Conservation (phyloP, 2,329 filamentous ascomycete species). For the Curvularia spicifera region DNA sequence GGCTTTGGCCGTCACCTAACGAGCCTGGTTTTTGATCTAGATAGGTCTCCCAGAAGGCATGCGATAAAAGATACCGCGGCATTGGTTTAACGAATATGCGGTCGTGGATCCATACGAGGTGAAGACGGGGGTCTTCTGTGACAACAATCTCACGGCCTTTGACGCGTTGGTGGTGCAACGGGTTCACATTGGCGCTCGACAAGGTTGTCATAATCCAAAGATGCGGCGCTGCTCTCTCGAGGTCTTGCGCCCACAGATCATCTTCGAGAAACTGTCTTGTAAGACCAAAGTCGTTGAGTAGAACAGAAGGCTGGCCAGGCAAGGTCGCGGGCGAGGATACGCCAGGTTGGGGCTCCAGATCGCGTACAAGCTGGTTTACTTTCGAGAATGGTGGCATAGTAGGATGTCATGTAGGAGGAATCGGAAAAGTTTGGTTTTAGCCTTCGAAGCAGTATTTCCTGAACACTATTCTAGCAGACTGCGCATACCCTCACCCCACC, state of each 20-base stretch:
- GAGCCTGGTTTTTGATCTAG: too few species aligned
- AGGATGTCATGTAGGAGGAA: not conserved
- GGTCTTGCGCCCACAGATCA: slow-evolving; percentile 8
- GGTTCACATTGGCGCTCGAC: too few species aligned
- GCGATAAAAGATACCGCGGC: too few species aligned
- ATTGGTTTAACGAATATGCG: too few species aligned
- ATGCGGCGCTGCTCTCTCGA: slow-evolving; percentile 5
- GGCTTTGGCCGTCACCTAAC: too few species aligned
- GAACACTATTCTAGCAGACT: not conserved
- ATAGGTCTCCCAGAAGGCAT: too few species aligned
- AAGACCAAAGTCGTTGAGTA: slow-evolving; percentile 1
- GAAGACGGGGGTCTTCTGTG: too few species aligned
- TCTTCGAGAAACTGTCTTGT: slow-evolving; percentile 3
- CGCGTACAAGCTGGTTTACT: slow-evolving; percentile 9
- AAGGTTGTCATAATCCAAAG: not conserved
- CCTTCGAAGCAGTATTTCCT: not conserved
- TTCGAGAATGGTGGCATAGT: slow-evolving; percentile 7
- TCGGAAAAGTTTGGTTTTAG: not conserved
- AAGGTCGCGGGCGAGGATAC: not conserved
- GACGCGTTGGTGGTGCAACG: too few species aligned
- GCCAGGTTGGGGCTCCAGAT: slow-evolving; percentile 4
- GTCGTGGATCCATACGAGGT: too few species aligned
- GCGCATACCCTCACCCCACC: not conserved
- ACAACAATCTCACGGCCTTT: too few species aligned
- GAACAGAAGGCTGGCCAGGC: slow-evolving; percentile 5